Conservation (phyloP, 768 basidiomycete genomes). For the Sporobolomyces phaffii region DNA sequence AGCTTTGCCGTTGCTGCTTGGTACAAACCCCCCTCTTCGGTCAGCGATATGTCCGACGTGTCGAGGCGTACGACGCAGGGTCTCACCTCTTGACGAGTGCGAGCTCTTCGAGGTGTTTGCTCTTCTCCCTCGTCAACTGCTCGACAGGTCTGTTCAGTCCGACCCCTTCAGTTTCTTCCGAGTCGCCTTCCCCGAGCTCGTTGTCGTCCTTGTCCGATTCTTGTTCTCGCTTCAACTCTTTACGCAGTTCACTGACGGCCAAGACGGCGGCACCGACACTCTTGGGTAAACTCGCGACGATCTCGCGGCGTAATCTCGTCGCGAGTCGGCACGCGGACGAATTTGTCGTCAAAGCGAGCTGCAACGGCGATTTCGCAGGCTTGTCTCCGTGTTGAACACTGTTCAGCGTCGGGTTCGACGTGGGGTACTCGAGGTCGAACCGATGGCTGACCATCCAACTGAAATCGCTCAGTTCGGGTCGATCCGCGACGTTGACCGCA, state of each 20-base stretch:
- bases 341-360: slow-evolving; percentile 80
- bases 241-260: slow-evolving; percentile 65
- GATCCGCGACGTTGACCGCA: slow-evolving; percentile 79
- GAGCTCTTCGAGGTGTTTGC: slow-evolving; percentile 26
- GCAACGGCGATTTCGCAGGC: slow-evolving; percentile 47
- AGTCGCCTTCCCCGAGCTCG: slow-evolving; percentile 29
- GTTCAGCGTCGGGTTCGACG: slow-evolving; percentile 13
- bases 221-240: slow-evolving; percentile 50
- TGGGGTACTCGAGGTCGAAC: slow-evolving; percentile 53
- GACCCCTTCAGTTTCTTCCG: slow-evolving; percentile 33
- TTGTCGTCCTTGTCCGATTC: slow-evolving; percentile 41
- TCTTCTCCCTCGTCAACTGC: slow-evolving; percentile 44
- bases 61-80: background rate
- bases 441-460: slow-evolving; percentile 80
- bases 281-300: slow-evolving; percentile 66
- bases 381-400: slow-evolving; percentile 11
- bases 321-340: slow-evolving; percentile 83
- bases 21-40: too few species aligned
- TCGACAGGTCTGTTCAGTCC: slow-evolving; percentile 49
- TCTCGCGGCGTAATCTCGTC: slow-evolving; percentile 70
- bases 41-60: too few species aligned
- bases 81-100: slow-evolving; percentile 5
- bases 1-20: background rate
- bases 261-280: slow-evolving; percentile 68
- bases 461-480: slow-evolving; percentile 79